These are phyloP conservation scores for Castanospermum australe DNA, from an alignment of 306 rosid genomes.

Conservation along the genomic window DNA sequence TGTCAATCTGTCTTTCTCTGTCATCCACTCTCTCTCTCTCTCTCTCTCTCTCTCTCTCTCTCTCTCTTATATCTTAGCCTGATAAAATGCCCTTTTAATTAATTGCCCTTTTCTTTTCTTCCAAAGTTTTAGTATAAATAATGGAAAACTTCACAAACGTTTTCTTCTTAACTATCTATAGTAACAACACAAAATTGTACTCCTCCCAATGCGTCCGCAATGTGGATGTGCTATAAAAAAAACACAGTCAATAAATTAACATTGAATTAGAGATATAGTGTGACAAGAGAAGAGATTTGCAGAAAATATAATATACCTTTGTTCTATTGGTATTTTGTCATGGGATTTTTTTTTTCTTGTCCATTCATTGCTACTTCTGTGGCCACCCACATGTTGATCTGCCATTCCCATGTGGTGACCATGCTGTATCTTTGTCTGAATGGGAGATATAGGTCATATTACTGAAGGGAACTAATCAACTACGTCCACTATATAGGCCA, in stretches of 20 bases:
- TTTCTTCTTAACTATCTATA: background rate
- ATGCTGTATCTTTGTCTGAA: background rate
- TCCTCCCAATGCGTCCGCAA: background rate
- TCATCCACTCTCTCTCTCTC: background rate
- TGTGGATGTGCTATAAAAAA: background rate
- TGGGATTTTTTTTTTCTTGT: background rate
- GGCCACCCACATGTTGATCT: background rate
- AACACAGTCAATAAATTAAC: background rate
- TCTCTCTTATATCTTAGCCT: slow-evolving; percentile 12
- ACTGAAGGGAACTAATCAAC: background rate
- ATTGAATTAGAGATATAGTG: background rate
- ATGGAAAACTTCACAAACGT: background rate
- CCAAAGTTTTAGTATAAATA: background rate
- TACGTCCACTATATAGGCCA: background rate
- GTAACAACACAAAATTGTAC: background rate
- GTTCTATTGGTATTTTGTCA: background rate
- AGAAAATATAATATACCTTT: background rate
- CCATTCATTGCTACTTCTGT: background rate
- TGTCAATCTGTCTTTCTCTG: background rate
- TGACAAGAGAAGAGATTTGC: background rate
- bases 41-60: slow-evolving; percentile 12
- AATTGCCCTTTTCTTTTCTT: background rate
- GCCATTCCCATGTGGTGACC: background rate
- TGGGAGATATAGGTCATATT: background rate
- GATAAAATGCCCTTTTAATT: background rate